Evolutionary conservation across 257 asterid species (phyloP).

Genomic region (Mentha longifolia): DNA sequence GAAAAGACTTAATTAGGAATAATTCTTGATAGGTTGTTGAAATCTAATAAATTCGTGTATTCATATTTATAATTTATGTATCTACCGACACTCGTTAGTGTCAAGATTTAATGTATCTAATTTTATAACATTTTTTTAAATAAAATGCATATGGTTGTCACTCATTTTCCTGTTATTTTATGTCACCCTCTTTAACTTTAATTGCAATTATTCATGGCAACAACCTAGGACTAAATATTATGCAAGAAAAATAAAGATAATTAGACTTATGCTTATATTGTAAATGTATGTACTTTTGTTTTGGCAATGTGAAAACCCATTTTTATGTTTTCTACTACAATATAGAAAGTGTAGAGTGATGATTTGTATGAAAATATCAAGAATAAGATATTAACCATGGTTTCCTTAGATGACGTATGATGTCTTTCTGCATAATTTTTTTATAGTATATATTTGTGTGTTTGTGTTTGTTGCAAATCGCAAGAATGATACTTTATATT

Average conservation of each 20-base stretch:
- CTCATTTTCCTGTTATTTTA: background rate
- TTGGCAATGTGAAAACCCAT: background rate
- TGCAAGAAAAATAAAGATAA: background rate
- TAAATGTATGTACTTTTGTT: too few species aligned
- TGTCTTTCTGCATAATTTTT: too few species aligned
- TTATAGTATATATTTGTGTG: too few species aligned
- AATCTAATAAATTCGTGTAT: background rate
- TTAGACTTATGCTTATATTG: background rate
- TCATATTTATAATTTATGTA: background rate
- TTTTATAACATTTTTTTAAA: background rate
- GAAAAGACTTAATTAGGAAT: background rate
- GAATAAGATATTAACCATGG: too few species aligned
- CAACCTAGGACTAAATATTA: background rate
- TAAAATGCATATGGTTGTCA: background rate
- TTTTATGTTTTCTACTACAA: background rate
- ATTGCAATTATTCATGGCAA: background rate
- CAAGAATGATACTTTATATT: too few species aligned
- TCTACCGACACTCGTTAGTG: conserved; percentile 30
- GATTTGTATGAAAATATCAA: too few species aligned
- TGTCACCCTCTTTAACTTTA: background rate
- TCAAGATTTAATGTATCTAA: background rate
- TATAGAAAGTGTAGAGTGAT: too few species aligned
- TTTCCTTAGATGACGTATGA: too few species aligned
- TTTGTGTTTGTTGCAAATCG: too few species aligned
- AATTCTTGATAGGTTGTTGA: conserved; percentile 20